These are phyloP conservation scores for Suillus americanus DNA, from an alignment of 768 basidiomycete genomes.

Conservation along the genomic window DNA sequence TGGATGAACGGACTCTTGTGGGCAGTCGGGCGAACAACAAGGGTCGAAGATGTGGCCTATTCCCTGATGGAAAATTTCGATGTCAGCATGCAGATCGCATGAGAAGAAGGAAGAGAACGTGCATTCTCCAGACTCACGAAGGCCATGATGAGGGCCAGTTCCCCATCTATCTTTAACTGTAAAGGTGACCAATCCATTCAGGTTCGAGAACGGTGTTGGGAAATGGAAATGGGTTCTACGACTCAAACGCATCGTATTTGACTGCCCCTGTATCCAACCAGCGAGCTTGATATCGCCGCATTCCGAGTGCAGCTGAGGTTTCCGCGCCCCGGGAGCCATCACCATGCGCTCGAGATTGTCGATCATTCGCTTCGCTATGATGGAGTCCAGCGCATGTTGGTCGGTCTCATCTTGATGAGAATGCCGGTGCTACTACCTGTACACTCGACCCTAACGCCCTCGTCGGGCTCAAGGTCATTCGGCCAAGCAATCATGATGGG, in stretches of 20 bases:
- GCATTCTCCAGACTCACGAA: conserved; percentile 27
- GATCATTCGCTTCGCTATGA: background rate
- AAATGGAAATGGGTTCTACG: background rate
- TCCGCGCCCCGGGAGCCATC: background rate
- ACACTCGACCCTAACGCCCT: background rate
- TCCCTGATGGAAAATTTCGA: background rate
- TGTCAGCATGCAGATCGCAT: conserved; percentile 9
- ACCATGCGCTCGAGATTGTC: background rate
- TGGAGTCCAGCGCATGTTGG: background rate
- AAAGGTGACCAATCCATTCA: background rate
- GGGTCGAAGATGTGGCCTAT: background rate
- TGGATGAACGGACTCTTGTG: conserved; percentile 7
- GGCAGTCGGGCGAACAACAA: background rate
- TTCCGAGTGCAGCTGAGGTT: background rate
- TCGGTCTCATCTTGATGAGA: background rate
- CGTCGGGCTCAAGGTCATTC: background rate
- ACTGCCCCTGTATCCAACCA: background rate
- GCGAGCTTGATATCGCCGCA: background rate
- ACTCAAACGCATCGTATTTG: background rate
- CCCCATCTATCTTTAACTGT: background rate
- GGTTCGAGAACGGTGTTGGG: background rate
- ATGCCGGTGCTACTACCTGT: background rate
- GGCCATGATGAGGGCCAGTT: conserved; percentile 11
- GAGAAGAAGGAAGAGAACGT: conserved; percentile 27
- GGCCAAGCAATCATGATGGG: too few relatives aligned